Conservation (phyloP, 2,329 filamentous ascomycete species). For the Aspergillus flavus region DNA sequence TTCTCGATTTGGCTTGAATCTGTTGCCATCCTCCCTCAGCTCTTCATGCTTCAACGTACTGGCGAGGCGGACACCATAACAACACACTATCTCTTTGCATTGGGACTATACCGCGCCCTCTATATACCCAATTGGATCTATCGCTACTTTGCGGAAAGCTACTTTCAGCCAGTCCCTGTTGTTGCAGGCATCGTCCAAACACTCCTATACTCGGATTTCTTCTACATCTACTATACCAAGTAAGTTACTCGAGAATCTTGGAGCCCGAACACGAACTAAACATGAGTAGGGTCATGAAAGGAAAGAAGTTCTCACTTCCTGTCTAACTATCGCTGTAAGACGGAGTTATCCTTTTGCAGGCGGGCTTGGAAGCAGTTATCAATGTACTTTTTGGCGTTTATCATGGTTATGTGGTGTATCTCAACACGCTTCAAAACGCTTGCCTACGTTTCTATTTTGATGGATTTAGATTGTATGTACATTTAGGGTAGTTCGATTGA, state of each 20-base stretch:
- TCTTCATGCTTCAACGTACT: conserved; percentile 97
- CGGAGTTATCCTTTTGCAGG: not conserved
- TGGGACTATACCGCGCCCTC: conserved; percentile 86
- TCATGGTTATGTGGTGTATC: not conserved
- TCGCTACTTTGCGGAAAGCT: conserved; percentile 77
- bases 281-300: conserved; percentile 67
- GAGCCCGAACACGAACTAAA: conserved; percentile 9
- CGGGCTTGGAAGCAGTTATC: not conserved
- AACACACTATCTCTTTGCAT: conserved; percentile 93
- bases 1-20: conserved; percentile 98
- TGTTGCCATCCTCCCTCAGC: conserved; percentile 93
- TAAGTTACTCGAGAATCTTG: conserved; percentile 44
- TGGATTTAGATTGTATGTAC: not conserved
- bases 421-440: not conserved
- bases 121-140: conserved; percentile 99
- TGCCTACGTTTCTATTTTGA: not conserved
- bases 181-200: conserved; percentile 91
- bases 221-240: conserved; percentile 99
- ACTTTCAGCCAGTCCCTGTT: conserved; percentile 85
- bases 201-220: conserved; percentile 96
- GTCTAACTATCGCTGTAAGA: conserved; percentile 54
- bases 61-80: conserved; percentile 99
- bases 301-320: conserved; percentile 83
- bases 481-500: not conserved
- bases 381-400: not conserved